Evolutionary conservation across 169 alveolate species (phyloP), one percentile per base, ranked within the genome.

Genomic region (Plasmodium knowlesi): DNA sequence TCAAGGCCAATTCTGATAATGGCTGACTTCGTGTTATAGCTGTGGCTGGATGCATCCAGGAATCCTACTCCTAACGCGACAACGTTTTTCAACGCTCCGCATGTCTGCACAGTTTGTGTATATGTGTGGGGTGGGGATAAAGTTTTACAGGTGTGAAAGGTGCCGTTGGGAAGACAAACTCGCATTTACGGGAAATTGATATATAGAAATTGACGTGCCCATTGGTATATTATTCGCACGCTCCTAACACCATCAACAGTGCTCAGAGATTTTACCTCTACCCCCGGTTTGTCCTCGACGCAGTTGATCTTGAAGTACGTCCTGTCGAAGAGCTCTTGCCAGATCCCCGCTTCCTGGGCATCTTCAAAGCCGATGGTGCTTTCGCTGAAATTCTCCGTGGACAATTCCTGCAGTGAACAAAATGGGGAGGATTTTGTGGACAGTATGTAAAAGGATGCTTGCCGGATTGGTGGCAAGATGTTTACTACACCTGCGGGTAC

Each of bases 11-110:
- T 95, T 19, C 99, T 96, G 96, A 98, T 97, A 83, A 98, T 96
- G 34, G 99, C 99, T 22, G 99, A 98, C 90, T 97, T 98, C 72
- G 99, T 97, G 96, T 97, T 97, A 61, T 97, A 94, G 30, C 99
- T 98, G 39, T 95, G 90, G 41, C 97, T 97, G 84, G 97, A 84
- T 19, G 98, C 99, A 53, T 97, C 98, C 72, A 97, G 95, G 94
- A 97, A 96, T 46, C 99, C 99, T 34, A 97, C 98, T 5, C 97
- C 98, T 32, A 97, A 91, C 39, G 99, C 99, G n/a, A 97, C 96
- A 30, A 97, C 97, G 89, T 97, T 97, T 92, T 97, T 97, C 86
- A 97, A 80, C 5, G 98, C 99, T 14, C 99, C 99, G 74, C 98
- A 97, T 86, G 96, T 96, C 96, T 97, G 72, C 37, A 19, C 41